Evolutionary conservation across 2,329 filamentous ascomycete species (phyloP), one percentile per base, ranked within the genome.

Genomic region (Fusarium nygamai): DNA sequence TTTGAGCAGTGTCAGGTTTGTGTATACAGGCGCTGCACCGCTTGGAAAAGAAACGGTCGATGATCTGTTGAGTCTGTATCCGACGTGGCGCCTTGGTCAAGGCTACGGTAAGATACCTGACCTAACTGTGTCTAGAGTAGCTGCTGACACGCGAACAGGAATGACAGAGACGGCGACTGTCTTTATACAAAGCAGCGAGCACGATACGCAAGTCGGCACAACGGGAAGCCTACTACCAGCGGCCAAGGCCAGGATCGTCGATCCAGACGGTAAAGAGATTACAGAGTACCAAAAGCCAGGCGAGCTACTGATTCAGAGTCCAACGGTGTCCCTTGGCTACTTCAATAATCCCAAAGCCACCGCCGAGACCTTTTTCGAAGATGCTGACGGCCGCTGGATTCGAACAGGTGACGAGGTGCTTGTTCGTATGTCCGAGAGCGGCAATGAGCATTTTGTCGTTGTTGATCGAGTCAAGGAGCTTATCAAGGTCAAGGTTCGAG

Each of bases 401-500:
- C 89, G 89, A 29, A 98, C 95, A 0, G 95, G 95, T 8, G 95
- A 98, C 77, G 94, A 97, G 79, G 94, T 92, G 0, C 85, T 96
- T 4, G 85, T 96, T 16, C 87, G 88, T 3, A 87, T 89, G 76
- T 85, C 90, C 8, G 87, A 89, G 0, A 84, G 86, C 3, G 94
- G 94, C 3, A 85, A 92, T 71, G 94, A 98, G 81, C 95, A 98
- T 78, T 81, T 98, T 47, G 92, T 94, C 78, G 93, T 98, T 63
- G 92, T 94, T 3, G 95, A 98, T 80, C 89, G 95, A 20, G 82
- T 87, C 64, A 88, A 90, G 76, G 90, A 94, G 79, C 84, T 94
- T 46, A 94, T 94, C 82, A 94, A 94, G 80, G 92, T 94, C 78
- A 47, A 47, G 24, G 41, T 38, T 36, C 16, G 34, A 36, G 34